Percentiles rank a stretch among this genome's conserved stretches.
Evolutionary conservation across 1,284 basidiomycete species (phyloP).

Genomic region (Anthracocystis walkeri): DNA sequence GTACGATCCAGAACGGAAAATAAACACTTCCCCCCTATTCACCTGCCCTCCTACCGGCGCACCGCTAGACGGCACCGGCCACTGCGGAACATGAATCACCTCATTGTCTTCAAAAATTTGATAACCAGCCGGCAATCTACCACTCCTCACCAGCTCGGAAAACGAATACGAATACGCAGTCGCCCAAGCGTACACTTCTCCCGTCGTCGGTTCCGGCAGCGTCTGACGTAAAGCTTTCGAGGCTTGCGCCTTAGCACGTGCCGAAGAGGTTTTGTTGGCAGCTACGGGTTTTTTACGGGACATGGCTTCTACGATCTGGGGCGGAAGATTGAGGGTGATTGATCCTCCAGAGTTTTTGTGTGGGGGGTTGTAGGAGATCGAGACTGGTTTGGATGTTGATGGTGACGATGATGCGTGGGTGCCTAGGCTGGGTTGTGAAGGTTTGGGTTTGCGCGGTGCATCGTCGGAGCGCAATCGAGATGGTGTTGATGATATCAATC

Average conservation of each 20-base stretch:
- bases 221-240: slow-evolving; percentile 48
- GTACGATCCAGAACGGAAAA: slow-evolving; percentile 65
- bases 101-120: slow-evolving; percentile 64
- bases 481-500: slow-evolving; percentile 16
- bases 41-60: neutral
- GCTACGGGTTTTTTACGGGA: slow-evolving; percentile 32
- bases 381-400: slow-evolving; percentile 36
- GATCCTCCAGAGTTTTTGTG: slow-evolving; percentile 40
- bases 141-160: slow-evolving; percentile 47
- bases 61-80: slow-evolving; percentile 43
- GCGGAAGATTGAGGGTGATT: slow-evolving; percentile 49
- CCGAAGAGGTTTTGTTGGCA: slow-evolving; percentile 41
- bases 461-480: slow-evolving; percentile 27
- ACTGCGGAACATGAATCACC: slow-evolving; percentile 64
- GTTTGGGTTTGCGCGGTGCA: neutral
- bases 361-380: slow-evolving; percentile 40
- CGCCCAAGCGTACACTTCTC: slow-evolving; percentile 61
- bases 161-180: slow-evolving; percentile 65
- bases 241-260: slow-evolving; percentile 46
- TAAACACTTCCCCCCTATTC: slow-evolving; percentile 60
- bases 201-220: slow-evolving; percentile 41
- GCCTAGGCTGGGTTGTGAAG: neutral
- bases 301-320: slow-evolving; percentile 45
- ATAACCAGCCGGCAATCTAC: slow-evolving; percentile 53
- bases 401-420: neutral